These are phyloP conservation scores for Boletus sp. DNA, from an alignment of 768 basidiomycete species.

Conservation along the genomic window DNA sequence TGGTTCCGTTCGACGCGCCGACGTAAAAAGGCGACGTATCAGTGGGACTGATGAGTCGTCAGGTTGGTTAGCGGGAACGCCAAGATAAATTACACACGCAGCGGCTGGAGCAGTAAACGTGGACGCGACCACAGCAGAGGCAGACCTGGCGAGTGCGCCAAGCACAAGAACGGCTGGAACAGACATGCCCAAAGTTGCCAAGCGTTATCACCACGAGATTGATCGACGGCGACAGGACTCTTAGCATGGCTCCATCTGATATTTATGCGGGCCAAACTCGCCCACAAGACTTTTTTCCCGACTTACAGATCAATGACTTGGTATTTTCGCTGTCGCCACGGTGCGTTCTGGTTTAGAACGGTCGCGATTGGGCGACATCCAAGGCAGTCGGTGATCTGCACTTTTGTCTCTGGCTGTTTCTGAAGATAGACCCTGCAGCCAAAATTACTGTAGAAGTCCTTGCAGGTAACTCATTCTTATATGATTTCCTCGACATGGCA, in stretches of 20 bases:
- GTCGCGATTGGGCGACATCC: background rate
- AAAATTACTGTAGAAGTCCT: background rate
- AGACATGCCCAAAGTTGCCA: conserved; percentile 4
- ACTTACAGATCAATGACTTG: background rate
- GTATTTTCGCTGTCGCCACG: background rate
- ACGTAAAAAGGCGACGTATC: conserved; percentile 36
- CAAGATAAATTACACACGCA: conserved; percentile 13
- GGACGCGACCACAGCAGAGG: conserved; percentile 17
- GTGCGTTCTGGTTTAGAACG: background rate
- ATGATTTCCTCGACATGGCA: background rate
- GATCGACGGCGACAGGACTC: background rate
- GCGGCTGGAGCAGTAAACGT: conserved; percentile 22
- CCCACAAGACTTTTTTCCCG: background rate
- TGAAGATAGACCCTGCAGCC: background rate
- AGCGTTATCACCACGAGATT: background rate
- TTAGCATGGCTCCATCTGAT: background rate
- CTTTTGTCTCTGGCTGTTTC: background rate
- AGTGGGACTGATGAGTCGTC: conserved; percentile 13
- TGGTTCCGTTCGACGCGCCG: conserved; percentile 40
- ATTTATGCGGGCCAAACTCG: conserved; percentile 3
- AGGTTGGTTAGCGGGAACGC: conserved; percentile 1
- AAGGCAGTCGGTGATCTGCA: background rate
- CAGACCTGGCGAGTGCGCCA: conserved; percentile 10
- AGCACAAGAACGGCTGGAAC: conserved; percentile 11
- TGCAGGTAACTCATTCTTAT: background rate